Base-by-base conservation (phyloP, 2,329 filamentous ascomycete genomes). In the Coleophoma eucalyptorum region DNA sequence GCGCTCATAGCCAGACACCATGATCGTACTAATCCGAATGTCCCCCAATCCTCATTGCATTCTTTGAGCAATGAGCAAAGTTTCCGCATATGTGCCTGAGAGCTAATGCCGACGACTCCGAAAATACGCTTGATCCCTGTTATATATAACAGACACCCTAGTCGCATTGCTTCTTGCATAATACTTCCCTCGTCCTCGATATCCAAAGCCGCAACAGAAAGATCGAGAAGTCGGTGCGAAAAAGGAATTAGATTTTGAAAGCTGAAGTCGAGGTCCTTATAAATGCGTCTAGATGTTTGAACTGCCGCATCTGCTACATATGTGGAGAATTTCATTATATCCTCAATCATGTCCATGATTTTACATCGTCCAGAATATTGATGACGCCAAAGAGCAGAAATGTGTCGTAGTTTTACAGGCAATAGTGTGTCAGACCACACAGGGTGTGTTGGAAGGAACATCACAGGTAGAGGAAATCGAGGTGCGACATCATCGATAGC, bases 1-100 rank as follows among this genome's bases (percentile, higher is more conserved):
- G 48, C 55, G 4, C 51, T 53, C 49, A 57, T 53, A 3, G 50
- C 50, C 13, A 55, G 32, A 47, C 46, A 55, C 53, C 55, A 57
- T 2, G 50, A 26, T 35, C 43, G 50, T 18, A 55, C 15, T 12
- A 50, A 16, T 12, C 35, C 42, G 13, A 55, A 34, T 8, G 33
- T 44, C 12, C 20, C 43, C 55, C 55, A 57, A 40, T 41, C 18
- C 2, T 15, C 19, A 4, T 15, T 32, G n/a, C 38, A 42, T 5
- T 37, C 21, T 21, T 48, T 38, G 6, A 57, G 47, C 20, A 46
- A 48, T 8, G 21, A 16, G 20, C 38, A 40, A 3, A 57, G 34
- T 34, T 55, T 55, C 8, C 34, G 21, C 4, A 40, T 50, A 10
- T 55, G 53, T 8, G 52, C 10, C 2, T 20, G 34, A 3, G 50